Evolutionary conservation across 2,329 filamentous ascomycete species (phyloP).

Genomic region (Mollisiaceae sp.): DNA sequence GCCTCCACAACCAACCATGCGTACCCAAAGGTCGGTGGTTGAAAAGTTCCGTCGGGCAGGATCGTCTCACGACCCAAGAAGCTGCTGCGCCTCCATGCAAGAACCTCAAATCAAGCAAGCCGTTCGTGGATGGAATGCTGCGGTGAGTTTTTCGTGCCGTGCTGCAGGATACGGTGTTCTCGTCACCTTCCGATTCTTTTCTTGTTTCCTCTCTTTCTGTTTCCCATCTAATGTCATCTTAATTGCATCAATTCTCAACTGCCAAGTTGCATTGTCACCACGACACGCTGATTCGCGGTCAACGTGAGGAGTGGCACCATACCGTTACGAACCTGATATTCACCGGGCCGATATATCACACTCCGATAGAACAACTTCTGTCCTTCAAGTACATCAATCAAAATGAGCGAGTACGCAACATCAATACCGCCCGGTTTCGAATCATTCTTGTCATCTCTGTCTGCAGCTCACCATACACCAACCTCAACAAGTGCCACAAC

Average conservation of each 20-base stretch:
- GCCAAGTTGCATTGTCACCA: background rate
- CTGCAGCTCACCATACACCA: background rate
- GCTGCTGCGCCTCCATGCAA: slow-evolving; percentile 23
- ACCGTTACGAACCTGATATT: background rate
- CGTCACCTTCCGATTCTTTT: background rate
- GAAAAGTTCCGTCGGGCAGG: slow-evolving; percentile 14
- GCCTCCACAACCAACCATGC: background rate
- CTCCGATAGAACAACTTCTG: background rate
- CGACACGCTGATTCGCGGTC: background rate
- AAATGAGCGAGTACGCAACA: background rate
- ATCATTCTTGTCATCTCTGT: too few relatives aligned
- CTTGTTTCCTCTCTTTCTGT: background rate
- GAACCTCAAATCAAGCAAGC: slow-evolving; percentile 16
- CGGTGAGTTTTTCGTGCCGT: slow-evolving; percentile 21
- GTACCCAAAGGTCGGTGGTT: background rate
- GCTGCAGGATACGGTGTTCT: background rate
- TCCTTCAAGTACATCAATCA: background rate
- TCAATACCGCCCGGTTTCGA: background rate
- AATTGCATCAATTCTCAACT: slow-evolving; percentile 7
- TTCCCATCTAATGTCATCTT: background rate
- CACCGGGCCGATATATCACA: background rate
- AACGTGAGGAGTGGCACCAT: background rate
- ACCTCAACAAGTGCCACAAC: background rate
- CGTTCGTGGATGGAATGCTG: slow-evolving; percentile 16
- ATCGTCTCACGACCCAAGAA: slow-evolving; percentile 16